These are phyloP conservation scores for Colletotrichum truncatum DNA, from an alignment of 2,329 filamentous ascomycete species.

Conservation along the genomic window DNA sequence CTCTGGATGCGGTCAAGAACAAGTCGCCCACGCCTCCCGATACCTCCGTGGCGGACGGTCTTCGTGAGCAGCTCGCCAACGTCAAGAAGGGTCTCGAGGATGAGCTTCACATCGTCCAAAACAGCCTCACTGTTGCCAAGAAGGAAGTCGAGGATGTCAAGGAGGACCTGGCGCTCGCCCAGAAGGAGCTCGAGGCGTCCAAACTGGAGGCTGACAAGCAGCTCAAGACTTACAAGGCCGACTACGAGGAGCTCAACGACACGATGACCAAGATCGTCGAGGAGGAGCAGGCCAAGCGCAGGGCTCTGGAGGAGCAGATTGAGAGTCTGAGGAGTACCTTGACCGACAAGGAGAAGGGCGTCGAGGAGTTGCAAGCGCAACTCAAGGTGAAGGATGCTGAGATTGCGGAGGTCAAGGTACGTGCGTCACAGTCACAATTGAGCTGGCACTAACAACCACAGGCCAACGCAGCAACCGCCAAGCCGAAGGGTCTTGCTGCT, in stretches of 20 bases:
- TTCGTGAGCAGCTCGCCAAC: constrained; percentile 59
- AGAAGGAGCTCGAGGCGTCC: constrained; percentile 63
- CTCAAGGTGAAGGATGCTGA: constrained; percentile 72
- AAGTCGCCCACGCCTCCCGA: constrained; percentile 61
- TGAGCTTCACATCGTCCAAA: constrained; percentile 45
- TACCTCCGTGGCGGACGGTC: constrained; percentile 61
- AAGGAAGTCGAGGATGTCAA: constrained; percentile 39
- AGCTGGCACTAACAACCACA: constrained; percentile 36
- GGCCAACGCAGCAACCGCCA: constrained; percentile 54
- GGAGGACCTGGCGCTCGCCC: constrained; percentile 56
- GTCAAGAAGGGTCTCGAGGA: constrained; percentile 58
- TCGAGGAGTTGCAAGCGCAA: constrained; percentile 61
- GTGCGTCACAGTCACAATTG: constrained; percentile 29
- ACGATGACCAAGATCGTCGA: constrained; percentile 69
- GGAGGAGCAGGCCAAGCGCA: constrained; percentile 64
- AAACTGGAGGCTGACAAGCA: constrained; percentile 60
- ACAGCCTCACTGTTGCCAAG: constrained; percentile 47
- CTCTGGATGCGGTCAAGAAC: constrained; percentile 66
- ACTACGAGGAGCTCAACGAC: constrained; percentile 71
- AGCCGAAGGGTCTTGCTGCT: constrained; percentile 61
- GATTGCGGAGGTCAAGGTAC: constrained; percentile 68
- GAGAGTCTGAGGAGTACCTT: constrained; percentile 55
- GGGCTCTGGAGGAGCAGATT: constrained; percentile 59
- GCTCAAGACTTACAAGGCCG: constrained; percentile 64
- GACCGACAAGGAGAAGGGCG: constrained; percentile 57